Conservation (phyloP, 805 yeast species). For the Jamesozyma spencerorum region DNA sequence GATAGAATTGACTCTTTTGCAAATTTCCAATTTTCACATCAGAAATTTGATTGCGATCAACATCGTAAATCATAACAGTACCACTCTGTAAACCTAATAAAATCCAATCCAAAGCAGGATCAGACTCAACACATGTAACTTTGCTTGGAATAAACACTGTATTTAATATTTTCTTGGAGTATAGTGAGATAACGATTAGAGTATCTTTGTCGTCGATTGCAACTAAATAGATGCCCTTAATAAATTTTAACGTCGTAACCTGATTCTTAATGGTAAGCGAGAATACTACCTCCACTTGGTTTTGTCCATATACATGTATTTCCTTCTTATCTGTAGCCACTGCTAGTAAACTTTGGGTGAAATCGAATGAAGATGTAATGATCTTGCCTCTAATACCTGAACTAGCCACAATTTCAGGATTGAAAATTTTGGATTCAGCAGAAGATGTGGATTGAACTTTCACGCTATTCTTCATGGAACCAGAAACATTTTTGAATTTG, state of each 20-base stretch:
- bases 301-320: conserved; percentile 75
- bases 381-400: conserved; percentile 62
- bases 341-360: conserved; percentile 79
- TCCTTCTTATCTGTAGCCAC: conserved; percentile 63
- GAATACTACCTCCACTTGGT: conserved; percentile 63
- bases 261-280: conserved; percentile 42
- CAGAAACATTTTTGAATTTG: conserved; percentile 14
- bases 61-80: conserved; percentile 58
- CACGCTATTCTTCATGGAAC: conserved; percentile 23
- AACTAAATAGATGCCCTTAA: conserved; percentile 74
- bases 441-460: conserved; percentile 17
- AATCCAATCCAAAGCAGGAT: conserved; percentile 85
- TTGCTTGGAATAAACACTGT: conserved; percentile 54
- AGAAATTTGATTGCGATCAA: conserved; percentile 65
- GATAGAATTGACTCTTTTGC: conserved; percentile 49
- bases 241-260: conserved; percentile 50
- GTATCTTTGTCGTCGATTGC: conserved; percentile 55
- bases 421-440: conserved; percentile 23
- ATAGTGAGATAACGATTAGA: conserved; percentile 61
- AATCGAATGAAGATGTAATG: conserved; percentile 68
- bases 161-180: conserved; percentile 50
- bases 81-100: conserved; percentile 77
- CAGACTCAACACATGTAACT: conserved; percentile 63
- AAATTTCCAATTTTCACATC: conserved; percentile 60
- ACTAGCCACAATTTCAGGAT: conserved; percentile 26